phyloP scores from a whole-genome alignment of 495 filamentous ascomycete species.

The Glarea lozoyensis region DNA sequence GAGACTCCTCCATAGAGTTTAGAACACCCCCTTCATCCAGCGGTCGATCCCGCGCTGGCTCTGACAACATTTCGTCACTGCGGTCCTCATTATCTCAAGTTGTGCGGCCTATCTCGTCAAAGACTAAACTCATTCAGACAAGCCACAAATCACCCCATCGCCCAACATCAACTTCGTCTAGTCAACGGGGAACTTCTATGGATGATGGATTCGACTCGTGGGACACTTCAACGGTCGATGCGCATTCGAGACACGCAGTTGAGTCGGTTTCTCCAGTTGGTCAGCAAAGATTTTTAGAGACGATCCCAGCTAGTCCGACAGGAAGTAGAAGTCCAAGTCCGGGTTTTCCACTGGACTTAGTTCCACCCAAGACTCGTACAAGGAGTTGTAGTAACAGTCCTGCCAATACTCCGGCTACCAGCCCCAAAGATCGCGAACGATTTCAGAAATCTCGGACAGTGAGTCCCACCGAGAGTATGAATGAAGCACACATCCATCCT shows the following conservation, averaged over 20 bases:
- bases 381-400: conserved; percentile 24
- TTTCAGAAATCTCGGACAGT: conserved; percentile 4
- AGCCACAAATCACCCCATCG: conserved; percentile 12
- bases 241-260: conserved; percentile 46
- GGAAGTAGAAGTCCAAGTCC: conserved; percentile 40
- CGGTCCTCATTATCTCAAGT: conserved; percentile 43
- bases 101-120: conserved; percentile 41
- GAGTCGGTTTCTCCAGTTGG: conserved; percentile 34
- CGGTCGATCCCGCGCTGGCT: conserved; percentile 19
- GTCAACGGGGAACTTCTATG: conserved; percentile 20
- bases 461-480: conserved; percentile 29
- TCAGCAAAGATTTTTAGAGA: conserved; percentile 41
- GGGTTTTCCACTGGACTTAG: conserved; percentile 31
- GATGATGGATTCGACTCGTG: conserved; percentile 59
- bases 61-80: conserved; percentile 43
- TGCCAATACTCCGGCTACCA: conserved; percentile 9
- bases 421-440: conserved; percentile 5
- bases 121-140: conserved; percentile 31
- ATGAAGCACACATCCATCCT: conserved; percentile 73
- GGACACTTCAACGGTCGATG: conserved; percentile 56
- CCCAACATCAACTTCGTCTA: conserved; percentile 20
- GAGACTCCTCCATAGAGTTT: conserved; percentile 20
- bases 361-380: conserved; percentile 21
- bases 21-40: conserved; percentile 18
- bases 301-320: conserved; percentile 51